phyloP scores from a whole-genome alignment of 495 filamentous ascomycete species.

The Cudoniella acicularis region DNA sequence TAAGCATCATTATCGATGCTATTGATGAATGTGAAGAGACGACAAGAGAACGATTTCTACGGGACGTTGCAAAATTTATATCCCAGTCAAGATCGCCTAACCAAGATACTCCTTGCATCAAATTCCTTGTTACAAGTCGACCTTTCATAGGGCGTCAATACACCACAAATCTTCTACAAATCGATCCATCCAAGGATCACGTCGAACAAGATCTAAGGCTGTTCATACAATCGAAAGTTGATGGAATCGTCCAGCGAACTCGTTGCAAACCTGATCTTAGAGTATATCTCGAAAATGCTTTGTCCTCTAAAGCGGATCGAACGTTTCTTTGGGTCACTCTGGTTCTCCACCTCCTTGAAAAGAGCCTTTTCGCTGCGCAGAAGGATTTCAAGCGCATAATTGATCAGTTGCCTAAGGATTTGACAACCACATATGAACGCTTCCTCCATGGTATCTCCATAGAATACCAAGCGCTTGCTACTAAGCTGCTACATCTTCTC shows the following conservation, averaged over 20 bases:
- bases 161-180: constrained; percentile 10
- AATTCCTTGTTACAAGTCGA: constrained; percentile 25
- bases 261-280: constrained; percentile 4
- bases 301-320: constrained; percentile 17
- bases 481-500: constrained; percentile 18
- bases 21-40: constrained; percentile 27
- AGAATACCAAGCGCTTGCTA: constrained; percentile 3
- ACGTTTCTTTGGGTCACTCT: constrained; percentile 28
- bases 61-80: constrained; percentile 10
- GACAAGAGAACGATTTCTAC: constrained; percentile 16
- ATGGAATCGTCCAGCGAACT: constrained; percentile 11
- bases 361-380: background rate
- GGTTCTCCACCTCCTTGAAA: constrained; percentile 19
- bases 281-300: constrained; percentile 11
- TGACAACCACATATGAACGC: constrained; percentile 16
- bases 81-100: background rate
- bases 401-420: constrained; percentile 11
- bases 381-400: constrained; percentile 20
- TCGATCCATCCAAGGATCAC: constrained; percentile 12
- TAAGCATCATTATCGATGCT: constrained; percentile 26
- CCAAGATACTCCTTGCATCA: constrained; percentile 7
- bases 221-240: constrained; percentile 9
- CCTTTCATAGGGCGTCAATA: constrained; percentile 13
- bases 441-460: constrained; percentile 15
- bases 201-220: constrained; percentile 13